Evolutionary conservation across 139 green algal genomes (phyloP).

Genomic region (Volvox africanus): DNA sequence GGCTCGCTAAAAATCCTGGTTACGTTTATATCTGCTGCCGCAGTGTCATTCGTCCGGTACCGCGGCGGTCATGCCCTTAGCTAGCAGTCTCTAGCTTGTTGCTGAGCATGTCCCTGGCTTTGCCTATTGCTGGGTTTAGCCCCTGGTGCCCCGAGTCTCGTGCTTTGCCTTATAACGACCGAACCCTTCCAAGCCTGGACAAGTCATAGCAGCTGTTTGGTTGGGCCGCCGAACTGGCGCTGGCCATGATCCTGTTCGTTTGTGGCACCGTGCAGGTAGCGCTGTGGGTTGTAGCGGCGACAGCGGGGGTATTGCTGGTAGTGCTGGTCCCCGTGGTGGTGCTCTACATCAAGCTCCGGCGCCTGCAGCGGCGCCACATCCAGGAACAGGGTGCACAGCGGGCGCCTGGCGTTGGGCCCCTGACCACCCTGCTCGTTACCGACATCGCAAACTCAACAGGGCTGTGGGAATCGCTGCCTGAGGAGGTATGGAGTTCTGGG

Average conservation of each 20-base stretch:
- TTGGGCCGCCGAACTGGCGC: too few relatives aligned
- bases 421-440: conserved; percentile 31
- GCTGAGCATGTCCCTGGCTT: too few relatives aligned
- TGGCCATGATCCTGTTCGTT: background rate
- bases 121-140: too few relatives aligned
- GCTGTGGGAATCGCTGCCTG: conserved; percentile 46
- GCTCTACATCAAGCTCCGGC: background rate
- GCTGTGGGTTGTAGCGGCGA: background rate
- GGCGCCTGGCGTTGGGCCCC: conserved; percentile 31
- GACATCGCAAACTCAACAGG: conserved; percentile 45
- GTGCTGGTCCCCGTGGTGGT: background rate
- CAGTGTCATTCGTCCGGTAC: too few relatives aligned
- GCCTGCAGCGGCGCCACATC: background rate
- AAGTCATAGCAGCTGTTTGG: too few relatives aligned
- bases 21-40: too few relatives aligned
- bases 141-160: too few relatives aligned
- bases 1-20: too few relatives aligned
- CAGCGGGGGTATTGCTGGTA: background rate
- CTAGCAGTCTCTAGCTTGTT: too few relatives aligned
- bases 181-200: too few relatives aligned
- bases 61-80: too few relatives aligned
- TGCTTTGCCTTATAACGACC: too few relatives aligned
- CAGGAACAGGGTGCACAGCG: conserved; percentile 19
- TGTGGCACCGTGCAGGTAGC: background rate
- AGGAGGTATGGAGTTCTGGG: conserved; percentile 4